These are phyloP conservation scores for Ceratobasidium sp. DNA, from an alignment of 1,284 basidiomycete species.

Conservation along the genomic window DNA sequence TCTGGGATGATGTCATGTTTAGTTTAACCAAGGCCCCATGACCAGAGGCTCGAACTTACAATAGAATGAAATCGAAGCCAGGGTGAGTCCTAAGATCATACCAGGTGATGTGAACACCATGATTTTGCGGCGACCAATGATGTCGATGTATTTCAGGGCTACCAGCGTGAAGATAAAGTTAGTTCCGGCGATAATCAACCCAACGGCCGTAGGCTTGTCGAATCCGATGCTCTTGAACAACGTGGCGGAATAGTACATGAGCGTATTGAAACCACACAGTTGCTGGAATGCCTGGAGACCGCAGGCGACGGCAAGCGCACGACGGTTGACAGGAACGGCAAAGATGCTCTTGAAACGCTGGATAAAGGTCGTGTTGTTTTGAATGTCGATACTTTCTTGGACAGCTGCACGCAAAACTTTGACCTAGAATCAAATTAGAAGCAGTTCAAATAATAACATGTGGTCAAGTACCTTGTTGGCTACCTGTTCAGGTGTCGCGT, in stretches of 20 bases:
- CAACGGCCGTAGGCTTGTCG: slow-evolving; percentile 78
- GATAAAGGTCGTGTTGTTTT: slow-evolving; percentile 65
- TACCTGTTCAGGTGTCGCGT: slow-evolving; percentile 67
- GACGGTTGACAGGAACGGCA: slow-evolving; percentile 63
- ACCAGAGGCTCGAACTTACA: slow-evolving; percentile 56
- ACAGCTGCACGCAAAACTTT: slow-evolving; percentile 65
- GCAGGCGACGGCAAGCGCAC: slow-evolving; percentile 76
- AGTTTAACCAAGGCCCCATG: neutral
- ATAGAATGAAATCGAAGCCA: slow-evolving; percentile 77
- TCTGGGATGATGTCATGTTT: slow-evolving; percentile 51
- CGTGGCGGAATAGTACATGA: slow-evolving; percentile 80
- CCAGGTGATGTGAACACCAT: slow-evolving; percentile 80
- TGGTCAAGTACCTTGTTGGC: slow-evolving; percentile 62
- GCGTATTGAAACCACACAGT: slow-evolving; percentile 75
- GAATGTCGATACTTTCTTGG: slow-evolving; percentile 65
- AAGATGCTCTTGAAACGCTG: slow-evolving; percentile 65
- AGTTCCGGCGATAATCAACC: slow-evolving; percentile 76
- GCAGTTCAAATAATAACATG: neutral
- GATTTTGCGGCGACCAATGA: slow-evolving; percentile 75
- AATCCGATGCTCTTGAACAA: slow-evolving; percentile 83
- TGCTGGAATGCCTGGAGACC: slow-evolving; percentile 85
- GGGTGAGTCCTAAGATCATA: slow-evolving; percentile 73
- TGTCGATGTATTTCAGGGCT: slow-evolving; percentile 82
- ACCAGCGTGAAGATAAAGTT: slow-evolving; percentile 85
- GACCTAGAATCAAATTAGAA: slow-evolving; percentile 51